Conservation (phyloP, 345 rosid species). For the Citrus sp. region DNA sequence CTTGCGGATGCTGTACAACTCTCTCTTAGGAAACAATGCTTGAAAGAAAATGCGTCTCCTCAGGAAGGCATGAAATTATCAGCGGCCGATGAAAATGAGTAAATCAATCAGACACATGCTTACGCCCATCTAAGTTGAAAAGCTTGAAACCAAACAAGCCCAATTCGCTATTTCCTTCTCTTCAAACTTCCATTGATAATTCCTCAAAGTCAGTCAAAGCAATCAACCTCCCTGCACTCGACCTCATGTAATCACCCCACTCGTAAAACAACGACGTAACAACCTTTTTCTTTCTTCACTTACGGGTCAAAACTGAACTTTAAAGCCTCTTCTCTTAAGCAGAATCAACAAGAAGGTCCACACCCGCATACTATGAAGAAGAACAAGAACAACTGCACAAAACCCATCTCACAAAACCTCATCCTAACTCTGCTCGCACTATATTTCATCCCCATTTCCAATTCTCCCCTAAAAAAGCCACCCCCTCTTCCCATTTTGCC, state of each 20-base stretch:
- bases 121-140: not conserved
- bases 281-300: not conserved
- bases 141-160: not conserved
- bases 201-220: not conserved
- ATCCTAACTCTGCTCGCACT: conserved; percentile 5
- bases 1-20: too few species aligned
- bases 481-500: conserved; percentile 85
- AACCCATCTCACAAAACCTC: conserved; percentile 1
- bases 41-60: too few species aligned
- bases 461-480: conserved; percentile 34
- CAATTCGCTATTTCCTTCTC: not conserved
- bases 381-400: not conserved
- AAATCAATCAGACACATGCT: too few species aligned
- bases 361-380: not conserved
- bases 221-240: not conserved
- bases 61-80: too few species aligned
- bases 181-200: not conserved
- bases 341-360: not conserved
- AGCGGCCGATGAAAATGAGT: too few species aligned
- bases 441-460: conserved; percentile 19
- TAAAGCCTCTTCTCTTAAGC: not conserved
- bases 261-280: not conserved
- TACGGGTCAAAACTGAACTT: not conserved
- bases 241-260: not conserved
- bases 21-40: too few species aligned